These are phyloP conservation scores for Ceratocystis alfenasii DNA, from an alignment of 2,329 filamentous ascomycete genomes.

Conservation along the genomic window DNA sequence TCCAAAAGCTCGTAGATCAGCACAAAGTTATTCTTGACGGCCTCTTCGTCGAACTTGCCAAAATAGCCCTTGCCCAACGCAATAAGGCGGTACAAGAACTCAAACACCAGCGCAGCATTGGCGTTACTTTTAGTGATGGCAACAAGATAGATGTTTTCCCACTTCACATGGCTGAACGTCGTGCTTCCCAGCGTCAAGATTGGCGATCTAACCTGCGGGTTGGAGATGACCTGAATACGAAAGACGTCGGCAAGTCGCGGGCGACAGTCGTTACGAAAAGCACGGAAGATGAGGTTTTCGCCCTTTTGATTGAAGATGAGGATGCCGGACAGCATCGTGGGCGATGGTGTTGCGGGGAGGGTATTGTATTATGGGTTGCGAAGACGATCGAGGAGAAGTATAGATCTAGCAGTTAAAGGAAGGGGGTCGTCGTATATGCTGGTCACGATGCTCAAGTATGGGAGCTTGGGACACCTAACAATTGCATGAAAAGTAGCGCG, in stretches of 20 bases:
- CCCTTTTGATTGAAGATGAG: slow-evolving; percentile 99
- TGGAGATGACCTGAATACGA: slow-evolving; percentile 98
- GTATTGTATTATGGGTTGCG: neutral
- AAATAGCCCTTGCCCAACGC: slow-evolving; percentile 90
- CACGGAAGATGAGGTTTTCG: slow-evolving; percentile 98
- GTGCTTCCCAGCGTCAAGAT: slow-evolving; percentile 95
- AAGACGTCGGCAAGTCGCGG: slow-evolving; percentile 97
- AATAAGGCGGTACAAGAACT: slow-evolving; percentile 90
- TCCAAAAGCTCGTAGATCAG: slow-evolving; percentile 94
- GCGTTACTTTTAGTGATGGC: slow-evolving; percentile 98
- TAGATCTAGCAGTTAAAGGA: neutral
- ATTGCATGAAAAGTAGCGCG: slow-evolving; percentile 5
- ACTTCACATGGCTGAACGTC: slow-evolving; percentile 98
- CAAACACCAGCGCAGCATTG: slow-evolving; percentile 94
- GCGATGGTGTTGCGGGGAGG: neutral
- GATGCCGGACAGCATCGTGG: slow-evolving; percentile 80
- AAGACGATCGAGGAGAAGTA: neutral
- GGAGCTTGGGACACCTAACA: neutral
- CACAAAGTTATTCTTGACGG: slow-evolving; percentile 99
- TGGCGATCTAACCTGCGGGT: slow-evolving; percentile 90
- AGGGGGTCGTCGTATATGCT: neutral
- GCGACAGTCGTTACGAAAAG: slow-evolving; percentile 96
- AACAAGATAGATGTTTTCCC: slow-evolving; percentile 97
- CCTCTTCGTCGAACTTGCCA: slow-evolving; percentile 97
- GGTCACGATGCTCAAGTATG: neutral